phyloP scores from a whole-genome alignment of 768 basidiomycete genomes.

The Pisolithus sp. region DNA sequence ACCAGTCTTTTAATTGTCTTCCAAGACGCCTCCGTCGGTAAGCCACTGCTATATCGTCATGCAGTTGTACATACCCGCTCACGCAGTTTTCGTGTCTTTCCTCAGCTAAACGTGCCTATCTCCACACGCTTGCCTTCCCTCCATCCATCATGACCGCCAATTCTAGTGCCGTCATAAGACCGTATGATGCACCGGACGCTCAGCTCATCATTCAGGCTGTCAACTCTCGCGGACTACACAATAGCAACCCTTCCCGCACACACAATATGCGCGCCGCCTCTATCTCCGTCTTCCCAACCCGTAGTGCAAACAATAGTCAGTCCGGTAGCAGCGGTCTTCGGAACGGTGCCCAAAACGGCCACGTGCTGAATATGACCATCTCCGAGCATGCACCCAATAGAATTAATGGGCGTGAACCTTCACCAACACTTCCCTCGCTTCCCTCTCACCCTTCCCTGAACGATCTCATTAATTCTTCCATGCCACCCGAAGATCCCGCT shows the following conservation, averaged over 20 bases:
- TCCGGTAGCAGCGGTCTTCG: constrained; percentile 23
- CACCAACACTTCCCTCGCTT: constrained; percentile 74
- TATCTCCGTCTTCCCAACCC: constrained; percentile 56
- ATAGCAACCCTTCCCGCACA: constrained; percentile 57
- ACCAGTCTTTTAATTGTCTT: constrained; percentile 94
- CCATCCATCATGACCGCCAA: constrained; percentile 59
- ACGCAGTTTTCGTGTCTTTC: neutral
- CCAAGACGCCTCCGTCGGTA: constrained; percentile 82
- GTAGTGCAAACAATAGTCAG: constrained; percentile 36
- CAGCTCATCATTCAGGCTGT: constrained; percentile 79
- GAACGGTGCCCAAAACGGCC: constrained; percentile 27
- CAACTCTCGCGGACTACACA: constrained; percentile 64
- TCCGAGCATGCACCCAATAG: constrained; percentile 40
- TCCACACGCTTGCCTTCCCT: constrained; percentile 79
- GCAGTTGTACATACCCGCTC: neutral
- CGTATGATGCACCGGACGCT: constrained; percentile 94
- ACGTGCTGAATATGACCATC: constrained; percentile 39
- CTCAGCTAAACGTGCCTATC: constrained; percentile 91
- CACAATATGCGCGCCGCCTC: constrained; percentile 67
- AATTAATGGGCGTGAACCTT: constrained; percentile 58
- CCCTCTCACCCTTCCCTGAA: constrained; percentile 83
- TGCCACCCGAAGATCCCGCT: constrained; percentile 56
- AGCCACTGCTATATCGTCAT: constrained; percentile 29
- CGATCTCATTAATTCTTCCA: constrained; percentile 72
- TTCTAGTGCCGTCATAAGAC: constrained; percentile 60